These are phyloP conservation scores for Phoma herbarum DNA, from an alignment of 2,329 filamentous ascomycete species.

Conservation along the genomic window DNA sequence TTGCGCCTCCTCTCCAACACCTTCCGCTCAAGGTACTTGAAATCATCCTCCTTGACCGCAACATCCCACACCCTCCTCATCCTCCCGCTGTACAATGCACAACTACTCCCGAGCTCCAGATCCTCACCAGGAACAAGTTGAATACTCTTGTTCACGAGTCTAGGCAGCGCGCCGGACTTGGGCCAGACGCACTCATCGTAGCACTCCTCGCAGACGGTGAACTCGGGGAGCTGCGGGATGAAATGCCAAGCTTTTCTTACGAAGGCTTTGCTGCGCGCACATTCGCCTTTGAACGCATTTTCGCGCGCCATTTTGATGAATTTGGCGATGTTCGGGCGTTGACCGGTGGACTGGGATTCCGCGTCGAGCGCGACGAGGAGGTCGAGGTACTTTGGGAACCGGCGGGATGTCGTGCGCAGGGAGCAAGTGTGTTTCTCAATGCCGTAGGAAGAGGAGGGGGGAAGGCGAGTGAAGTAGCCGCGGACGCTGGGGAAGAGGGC, in stretches of 20 bases:
- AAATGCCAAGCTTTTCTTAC: slow-evolving; percentile 77
- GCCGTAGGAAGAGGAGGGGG: slow-evolving; percentile 15
- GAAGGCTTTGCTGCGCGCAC: slow-evolving; percentile 69
- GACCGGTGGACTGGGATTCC: slow-evolving; percentile 44
- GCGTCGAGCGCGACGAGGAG: slow-evolving; percentile 64
- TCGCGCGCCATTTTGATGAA: slow-evolving; percentile 71
- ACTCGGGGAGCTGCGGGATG: slow-evolving; percentile 76
- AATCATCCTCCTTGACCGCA: slow-evolving; percentile 72
- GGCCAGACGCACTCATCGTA: slow-evolving; percentile 83
- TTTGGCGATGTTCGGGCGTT: slow-evolving; percentile 63
- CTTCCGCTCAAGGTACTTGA: slow-evolving; percentile 68
- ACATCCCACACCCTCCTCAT: slow-evolving; percentile 79
- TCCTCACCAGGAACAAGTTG: slow-evolving; percentile 64
- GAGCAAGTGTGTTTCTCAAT: slow-evolving; percentile 66
- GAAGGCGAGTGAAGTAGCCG: slow-evolving; percentile 66
- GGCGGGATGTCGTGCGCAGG: slow-evolving; percentile 69
- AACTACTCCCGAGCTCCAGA: slow-evolving; percentile 58
- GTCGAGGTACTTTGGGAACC: slow-evolving; percentile 66
- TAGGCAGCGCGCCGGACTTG: slow-evolving; percentile 50
- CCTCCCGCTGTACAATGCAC: slow-evolving; percentile 80
- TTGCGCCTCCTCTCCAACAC: slow-evolving; percentile 61
- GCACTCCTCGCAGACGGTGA: slow-evolving; percentile 88
- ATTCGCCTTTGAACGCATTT: slow-evolving; percentile 61
- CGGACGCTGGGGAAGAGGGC: slow-evolving; percentile 76
- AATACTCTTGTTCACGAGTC: slow-evolving; percentile 61